These are phyloP conservation scores for Lactuca sativa DNA, from an alignment of 129 eudicot genomes.

Conservation along the genomic window DNA sequence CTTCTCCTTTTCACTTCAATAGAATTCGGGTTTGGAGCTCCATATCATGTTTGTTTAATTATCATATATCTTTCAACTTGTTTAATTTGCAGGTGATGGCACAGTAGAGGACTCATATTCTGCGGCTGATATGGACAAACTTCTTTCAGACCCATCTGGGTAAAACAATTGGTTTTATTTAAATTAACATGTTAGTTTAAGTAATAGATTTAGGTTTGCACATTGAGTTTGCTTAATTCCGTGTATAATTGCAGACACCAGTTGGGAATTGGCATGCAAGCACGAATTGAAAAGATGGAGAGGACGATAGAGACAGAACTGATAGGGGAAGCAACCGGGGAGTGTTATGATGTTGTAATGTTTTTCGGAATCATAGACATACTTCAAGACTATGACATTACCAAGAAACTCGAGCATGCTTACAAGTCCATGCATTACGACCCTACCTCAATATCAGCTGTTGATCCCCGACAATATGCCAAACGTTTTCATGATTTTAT, in stretches of 20 bases:
- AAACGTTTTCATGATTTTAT: conserved; percentile 88
- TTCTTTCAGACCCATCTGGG: conserved; percentile 64
- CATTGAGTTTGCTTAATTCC: not conserved
- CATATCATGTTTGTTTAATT: not conserved
- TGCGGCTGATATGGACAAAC: conserved; percentile 48
- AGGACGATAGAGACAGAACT: conserved; percentile 59
- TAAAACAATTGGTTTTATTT: conserved; percentile 20
- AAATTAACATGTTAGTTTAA: not conserved
- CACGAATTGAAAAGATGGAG: conserved; percentile 71
- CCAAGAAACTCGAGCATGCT: conserved; percentile 98
- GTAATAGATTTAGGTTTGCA: not conserved
- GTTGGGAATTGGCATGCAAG: conserved; percentile 84
- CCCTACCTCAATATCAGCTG: conserved; percentile 87
- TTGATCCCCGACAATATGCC: conserved; percentile 88
- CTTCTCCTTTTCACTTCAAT: not conserved
- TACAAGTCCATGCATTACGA: conserved; percentile 94
- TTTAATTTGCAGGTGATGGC: conserved; percentile 28
- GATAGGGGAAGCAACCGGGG: conserved; percentile 87
- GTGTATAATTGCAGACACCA: conserved; percentile 46
- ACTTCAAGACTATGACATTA: conserved; percentile 92
- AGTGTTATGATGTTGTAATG: conserved; percentile 77
- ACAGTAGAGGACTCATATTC: conserved; percentile 47
- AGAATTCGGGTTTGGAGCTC: not conserved
- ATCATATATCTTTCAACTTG: not conserved
- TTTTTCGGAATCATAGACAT: conserved; percentile 95